Evolutionary conservation across 176 grass and related monocot genomes (phyloP), one percentile per base, ranked within the genome.

Genomic region (Saccharum officinarum): DNA sequence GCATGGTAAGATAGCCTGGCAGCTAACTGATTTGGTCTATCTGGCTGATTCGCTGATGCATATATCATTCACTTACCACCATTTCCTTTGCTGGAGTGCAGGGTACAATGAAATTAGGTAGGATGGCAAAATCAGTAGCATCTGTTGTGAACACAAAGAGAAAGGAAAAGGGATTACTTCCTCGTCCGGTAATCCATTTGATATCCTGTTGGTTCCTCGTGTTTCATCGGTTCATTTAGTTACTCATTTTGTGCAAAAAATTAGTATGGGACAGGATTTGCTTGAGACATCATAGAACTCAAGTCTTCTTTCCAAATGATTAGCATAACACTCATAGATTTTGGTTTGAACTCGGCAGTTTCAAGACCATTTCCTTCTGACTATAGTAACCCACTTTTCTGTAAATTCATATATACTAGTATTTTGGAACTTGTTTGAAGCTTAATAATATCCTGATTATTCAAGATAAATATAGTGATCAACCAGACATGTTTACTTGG

Each of bases 91-190:
- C 44, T 85, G 60, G 45, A 59, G 45, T 87, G 87, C 84, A 98
- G 97, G 93, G 97, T 81, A 94, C 93, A 12, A 94, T 96, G 93
- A 98, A 95, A 90, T 79, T 98, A 76, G 75, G 88, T 73, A 95
- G 97, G 61, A 92, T 99, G 89, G 90, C 97, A 83, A 99, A 92
- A 73, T 92, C 93, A 82, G 82, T 95, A 85, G 93, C 92, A 84
- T 87, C 84, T 46, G 85, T 72, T 73, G 92, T 92, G 84, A 98
- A 98, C 85, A 88, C 89, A 60, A 98, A 82, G 81, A 86, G 97
- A 71, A 95, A 84, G 94, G 92, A 89, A 40, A 99, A 99, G 81
- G 97, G 97, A 77, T 80, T 96, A 64, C 97, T 99, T 76, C 97
- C 97, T 83, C 93, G 90, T 80, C 89, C 97, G 71, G 97, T 96